Base-by-base conservation (phyloP, 805 yeast genomes). In the Starmerella lactis-condensi region DNA sequence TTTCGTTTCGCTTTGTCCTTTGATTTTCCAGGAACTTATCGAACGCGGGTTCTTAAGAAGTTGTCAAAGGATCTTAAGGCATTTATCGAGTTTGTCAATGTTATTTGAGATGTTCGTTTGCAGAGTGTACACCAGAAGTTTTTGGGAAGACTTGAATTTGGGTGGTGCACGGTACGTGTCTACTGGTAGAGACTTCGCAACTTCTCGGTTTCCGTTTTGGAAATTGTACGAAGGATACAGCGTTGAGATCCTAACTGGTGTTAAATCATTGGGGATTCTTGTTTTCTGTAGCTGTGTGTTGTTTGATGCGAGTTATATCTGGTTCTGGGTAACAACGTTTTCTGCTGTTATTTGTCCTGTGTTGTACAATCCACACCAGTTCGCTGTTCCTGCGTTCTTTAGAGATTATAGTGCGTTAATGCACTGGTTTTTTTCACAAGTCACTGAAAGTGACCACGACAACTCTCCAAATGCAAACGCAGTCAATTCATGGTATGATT, bases 251-350 rank as follows among this genome's bases (percentile, higher is more conserved):
- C 3, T 17, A 4, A 65, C 77, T 37, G 83, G 81, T 2, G 61
- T 66, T 1, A 49, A 61, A 3, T 60, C 68, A 17, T 53, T 67
- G 25, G 42, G 66, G 33, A 47, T 72, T 39, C 59, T 76, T 26
- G 42, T 72, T 4, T 72, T 67, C 43, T 60, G 70, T 24, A 64
- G 78, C 2, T 44, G 69, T 10, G 56, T 69, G 0, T 66, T 72
- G 64, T 76, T 83, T 82, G 65, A 75, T 60, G 72, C 89, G 17
- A 75, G 93, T 27, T 63, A 81, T 42, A 58, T 82, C 35, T 82
- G 93, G 93, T 82, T 82, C 66, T 82, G 94, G 94, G 73, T 82
- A 34, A 75, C 91, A 10, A 62, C 78, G 40, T 65, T 81, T 18
- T 72, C 94, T 1, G 62, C 83, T 49, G 65, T 79, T 60, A 66